Evolutionary conservation across 2,329 filamentous ascomycete genomes (phyloP).

Genomic region (Aspergillus pseudoviridinutans): DNA sequence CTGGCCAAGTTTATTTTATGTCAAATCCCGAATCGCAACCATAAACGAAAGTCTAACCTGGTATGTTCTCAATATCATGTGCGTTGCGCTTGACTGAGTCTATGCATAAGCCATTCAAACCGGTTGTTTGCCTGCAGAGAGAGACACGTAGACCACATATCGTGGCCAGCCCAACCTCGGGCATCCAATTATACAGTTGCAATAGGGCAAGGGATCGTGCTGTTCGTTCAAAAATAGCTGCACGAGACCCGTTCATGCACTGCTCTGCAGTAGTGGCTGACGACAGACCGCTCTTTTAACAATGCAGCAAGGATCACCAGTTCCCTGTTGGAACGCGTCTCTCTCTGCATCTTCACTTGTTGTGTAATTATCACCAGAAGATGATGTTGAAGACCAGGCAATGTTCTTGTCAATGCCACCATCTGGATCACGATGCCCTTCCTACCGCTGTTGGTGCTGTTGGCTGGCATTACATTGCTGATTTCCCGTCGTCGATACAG

Average conservation of each 20-base stretch:
- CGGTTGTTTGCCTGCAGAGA: no score
- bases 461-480: constrained; percentile 14
- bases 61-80: neutral
- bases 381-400: neutral
- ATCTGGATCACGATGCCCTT: constrained; percentile 10
- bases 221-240: neutral
- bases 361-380: neutral
- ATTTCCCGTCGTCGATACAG: constrained; percentile 12
- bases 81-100: no score
- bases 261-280: neutral
- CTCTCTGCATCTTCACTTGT: neutral
- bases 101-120: neutral
- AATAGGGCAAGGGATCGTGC: neutral
- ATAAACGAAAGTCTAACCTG: no score
- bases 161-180: neutral
- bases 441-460: constrained; percentile 13
- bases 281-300: neutral
- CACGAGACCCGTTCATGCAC: neutral
- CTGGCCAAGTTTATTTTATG: no score
- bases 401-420: neutral
- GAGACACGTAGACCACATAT: neutral
- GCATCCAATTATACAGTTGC: neutral
- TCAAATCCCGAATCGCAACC: no score
- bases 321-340: neutral
- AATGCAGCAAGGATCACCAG: neutral